Evolutionary conservation across 768 basidiomycete species (phyloP).

Genomic region (Suillus subalutaceus): DNA sequence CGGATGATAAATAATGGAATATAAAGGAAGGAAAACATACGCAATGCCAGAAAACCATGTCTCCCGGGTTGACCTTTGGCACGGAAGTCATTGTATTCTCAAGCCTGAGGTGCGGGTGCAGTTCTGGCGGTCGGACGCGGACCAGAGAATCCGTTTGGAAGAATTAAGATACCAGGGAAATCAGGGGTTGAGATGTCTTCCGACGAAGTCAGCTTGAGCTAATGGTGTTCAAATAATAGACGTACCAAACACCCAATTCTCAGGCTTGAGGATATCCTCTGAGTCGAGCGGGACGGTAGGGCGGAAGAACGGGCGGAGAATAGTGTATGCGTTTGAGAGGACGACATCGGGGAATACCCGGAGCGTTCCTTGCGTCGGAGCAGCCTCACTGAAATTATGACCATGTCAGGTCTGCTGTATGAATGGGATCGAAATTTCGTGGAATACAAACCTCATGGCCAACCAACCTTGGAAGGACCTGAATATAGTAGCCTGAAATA

Average conservation of each 20-base stretch:
- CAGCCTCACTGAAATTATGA: conserved; percentile 52
- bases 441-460: conserved; percentile 53
- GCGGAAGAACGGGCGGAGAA: conserved; percentile 78
- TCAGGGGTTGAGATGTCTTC: conserved; percentile 50
- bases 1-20: neutral
- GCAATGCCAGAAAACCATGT: conserved; percentile 81
- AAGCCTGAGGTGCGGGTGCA: conserved; percentile 71
- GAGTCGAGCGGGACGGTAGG: conserved; percentile 44
- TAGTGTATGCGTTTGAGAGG: conserved; percentile 70
- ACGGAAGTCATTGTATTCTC: conserved; percentile 69
- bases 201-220: neutral
- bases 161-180: conserved; percentile 51
- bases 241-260: conserved; percentile 56
- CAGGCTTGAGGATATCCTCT: conserved; percentile 45
- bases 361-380: conserved; percentile 69
- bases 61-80: conserved; percentile 74
- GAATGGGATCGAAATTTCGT: too few species aligned
- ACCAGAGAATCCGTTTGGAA: conserved; percentile 32
- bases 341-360: conserved; percentile 68
- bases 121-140: conserved; percentile 54
- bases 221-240: conserved; percentile 4
- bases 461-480: conserved; percentile 80
- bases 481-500: conserved; percentile 48
- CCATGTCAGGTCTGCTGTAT: neutral
- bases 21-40: conserved; percentile 30